Evolutionary conservation across 1,284 basidiomycete genomes (phyloP), one percentile per base, ranked within the genome.

Genomic region (Rhodotorula sp.): DNA sequence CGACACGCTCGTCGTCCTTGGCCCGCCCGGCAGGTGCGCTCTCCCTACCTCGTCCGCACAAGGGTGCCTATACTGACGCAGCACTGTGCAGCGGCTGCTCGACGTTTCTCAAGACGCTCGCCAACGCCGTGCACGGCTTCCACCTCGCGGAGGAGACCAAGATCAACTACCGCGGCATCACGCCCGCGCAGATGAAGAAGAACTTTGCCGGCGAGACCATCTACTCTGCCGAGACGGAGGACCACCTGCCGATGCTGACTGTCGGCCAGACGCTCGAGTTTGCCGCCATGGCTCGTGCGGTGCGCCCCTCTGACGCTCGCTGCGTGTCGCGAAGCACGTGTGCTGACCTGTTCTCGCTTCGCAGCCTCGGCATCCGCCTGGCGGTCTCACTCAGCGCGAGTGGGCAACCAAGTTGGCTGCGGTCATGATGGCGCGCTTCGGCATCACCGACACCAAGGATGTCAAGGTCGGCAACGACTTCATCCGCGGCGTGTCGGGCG

Each of bases 401-500:
- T 73, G 65, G 49, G 70, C 72, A 4, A 56, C 54, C 44, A 56
- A 70, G 48, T 21, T 71, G 12, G 55, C 70, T 3, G 73, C 72
- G 42, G 72, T 74, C 14, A 54, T 74, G 46, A 74, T 76, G 72
- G 67, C 72, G 8, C 52, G 67, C 34, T 80, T 81, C 54, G 78
- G 76, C 27, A 79, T 81, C 71, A 59, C 76, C 53, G 86, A 87
- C 81, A 88, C 86, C n/a, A 82, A 82, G 72, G 83, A 86, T 78
- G 87, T 86, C 45, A 80, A 84, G 46, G 86, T 86, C 68, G 84
- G 85, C 19, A 84, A 86, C 76, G 84, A 85, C 42, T 85, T 84
- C 73, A 80, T 87, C 12, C 85, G 87, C 64, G 87, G 87, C 79
- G 86, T 88, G 1, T 85, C 84, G 55, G 87, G 86, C 68, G 87